A percentile compares a stretch with the other conserved stretches of the same genome.
phyloP scores from a whole-genome alignment of 345 rosid species.

The Mangifera indica region DNA sequence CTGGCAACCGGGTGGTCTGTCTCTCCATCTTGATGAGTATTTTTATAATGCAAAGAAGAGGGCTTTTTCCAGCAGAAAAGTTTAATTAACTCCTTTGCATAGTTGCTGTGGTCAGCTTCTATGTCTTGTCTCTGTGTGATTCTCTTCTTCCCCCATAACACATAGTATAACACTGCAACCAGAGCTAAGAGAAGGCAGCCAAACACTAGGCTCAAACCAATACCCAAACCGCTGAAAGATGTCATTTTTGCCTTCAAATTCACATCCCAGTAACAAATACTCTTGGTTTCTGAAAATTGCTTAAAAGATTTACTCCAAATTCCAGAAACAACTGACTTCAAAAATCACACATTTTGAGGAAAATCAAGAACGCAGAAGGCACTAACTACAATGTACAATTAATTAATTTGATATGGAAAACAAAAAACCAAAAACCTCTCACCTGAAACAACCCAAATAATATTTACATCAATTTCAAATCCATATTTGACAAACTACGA shows the following conservation, averaged over 20 bases:
- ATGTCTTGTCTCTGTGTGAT: constrained; percentile 33
- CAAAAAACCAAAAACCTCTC: background rate
- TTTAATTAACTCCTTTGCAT: constrained; percentile 60
- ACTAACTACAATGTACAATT: background rate
- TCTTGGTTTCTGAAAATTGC: constrained; percentile 2
- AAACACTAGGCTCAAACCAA: constrained; percentile 66
- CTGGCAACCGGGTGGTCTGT: constrained; percentile 23
- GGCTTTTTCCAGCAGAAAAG: constrained; percentile 61
- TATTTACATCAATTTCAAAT: constrained; percentile 31
- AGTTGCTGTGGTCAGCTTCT: constrained; percentile 45
- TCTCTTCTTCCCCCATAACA: constrained; percentile 86
- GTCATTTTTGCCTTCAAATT: constrained; percentile 47
- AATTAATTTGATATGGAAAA: background rate
- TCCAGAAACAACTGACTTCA: background rate
- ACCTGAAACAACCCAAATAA: background rate
- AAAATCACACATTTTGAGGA: background rate
- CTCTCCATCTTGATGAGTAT: constrained; percentile 16
- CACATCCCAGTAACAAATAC: constrained; percentile 41
- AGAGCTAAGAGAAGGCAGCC: constrained; percentile 71
- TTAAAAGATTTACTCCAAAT: background rate
- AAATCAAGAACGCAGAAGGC: background rate
- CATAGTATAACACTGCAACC: constrained; percentile 66
- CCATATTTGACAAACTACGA: constrained; percentile 20
- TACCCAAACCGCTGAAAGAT: constrained; percentile 62
- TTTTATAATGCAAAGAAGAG: constrained; percentile 33